Evolutionary conservation across 202 grass and related monocot genomes (phyloP).

Genomic region (Panicum virgatum): DNA sequence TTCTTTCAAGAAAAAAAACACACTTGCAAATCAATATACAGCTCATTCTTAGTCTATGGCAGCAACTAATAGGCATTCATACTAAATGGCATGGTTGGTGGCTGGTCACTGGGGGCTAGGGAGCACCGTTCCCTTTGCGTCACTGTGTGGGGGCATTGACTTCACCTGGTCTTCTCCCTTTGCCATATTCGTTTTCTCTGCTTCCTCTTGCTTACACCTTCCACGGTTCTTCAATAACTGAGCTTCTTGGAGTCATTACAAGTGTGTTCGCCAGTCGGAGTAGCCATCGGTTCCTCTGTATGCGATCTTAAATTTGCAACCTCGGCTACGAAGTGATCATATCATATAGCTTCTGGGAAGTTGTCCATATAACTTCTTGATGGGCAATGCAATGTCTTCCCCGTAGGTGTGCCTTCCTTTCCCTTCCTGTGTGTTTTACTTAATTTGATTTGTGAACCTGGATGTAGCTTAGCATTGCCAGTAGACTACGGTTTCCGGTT

Average conservation of each 20-base stretch:
- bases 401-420: background rate
- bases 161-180: conserved; percentile 1
- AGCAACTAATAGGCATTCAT: background rate
- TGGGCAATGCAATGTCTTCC: background rate
- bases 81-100: conserved; percentile 1
- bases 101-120: background rate
- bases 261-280: background rate
- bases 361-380: background rate
- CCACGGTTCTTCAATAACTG: background rate
- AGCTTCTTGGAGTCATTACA: background rate
- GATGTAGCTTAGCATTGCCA: background rate
- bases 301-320: background rate
- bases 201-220: background rate
- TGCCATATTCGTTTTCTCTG: background rate
- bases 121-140: background rate
- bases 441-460: background rate
- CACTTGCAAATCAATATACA: background rate
- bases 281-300: background rate
- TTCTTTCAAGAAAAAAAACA: background rate
- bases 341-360: background rate
- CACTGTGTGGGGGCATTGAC: background rate
- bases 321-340: background rate
- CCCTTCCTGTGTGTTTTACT: background rate
- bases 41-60: background rate
- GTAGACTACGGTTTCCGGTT: background rate